Evolutionary conservation across 2,329 filamentous ascomycete species (phyloP), one percentile per base, ranked within the genome.

Genomic region (Neonectria faginata): DNA sequence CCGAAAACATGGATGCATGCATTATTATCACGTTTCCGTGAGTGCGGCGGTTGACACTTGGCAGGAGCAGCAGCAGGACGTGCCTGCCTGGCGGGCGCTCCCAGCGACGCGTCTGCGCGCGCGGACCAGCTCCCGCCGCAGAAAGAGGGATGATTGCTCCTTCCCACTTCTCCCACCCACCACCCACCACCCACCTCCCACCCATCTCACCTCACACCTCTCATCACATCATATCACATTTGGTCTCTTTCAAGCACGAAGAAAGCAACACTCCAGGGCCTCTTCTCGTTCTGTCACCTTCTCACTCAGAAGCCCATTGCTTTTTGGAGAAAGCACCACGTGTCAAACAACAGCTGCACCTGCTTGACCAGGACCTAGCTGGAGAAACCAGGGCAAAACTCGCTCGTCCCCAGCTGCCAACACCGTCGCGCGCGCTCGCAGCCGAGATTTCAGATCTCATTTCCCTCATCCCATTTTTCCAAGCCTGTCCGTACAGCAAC

Each of bases 31-130:
- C 48, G 10, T 31, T 33, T 31, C 27, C 14, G 48, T 20, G 4
- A n/a, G 27, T 18, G n/a, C 9, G 10, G 39, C n/a, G 39, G 39
- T 48, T 48, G 44, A 20, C 22, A 25, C 14, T 27, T 48, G 20
- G 44, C 22, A 22, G n/a, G n/a, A n/a, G 22, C 22, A 22, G 22
- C 47, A 41, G 39, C 39, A 42, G 48, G 48, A 22, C 71, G 71
- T 69, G 70, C 69, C 65, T 50, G 63, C 68, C n/a, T 42, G n/a
- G 39, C 39, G 39, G 39, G 39, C 39, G 39, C 39, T 42, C 14
- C 36, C 44, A 55, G 61, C 47, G 59, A 73, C 71, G 71, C 71
- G 70, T 72, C 65, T 44, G 62, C 71, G 71, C 71, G 71, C 62
- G 67, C 65, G 59, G 62, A 51, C 66, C 69, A 69, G 47, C 57